phyloP scores from a whole-genome alignment of 2,329 filamentous ascomycete species.

The Clarireedia paspali region DNA sequence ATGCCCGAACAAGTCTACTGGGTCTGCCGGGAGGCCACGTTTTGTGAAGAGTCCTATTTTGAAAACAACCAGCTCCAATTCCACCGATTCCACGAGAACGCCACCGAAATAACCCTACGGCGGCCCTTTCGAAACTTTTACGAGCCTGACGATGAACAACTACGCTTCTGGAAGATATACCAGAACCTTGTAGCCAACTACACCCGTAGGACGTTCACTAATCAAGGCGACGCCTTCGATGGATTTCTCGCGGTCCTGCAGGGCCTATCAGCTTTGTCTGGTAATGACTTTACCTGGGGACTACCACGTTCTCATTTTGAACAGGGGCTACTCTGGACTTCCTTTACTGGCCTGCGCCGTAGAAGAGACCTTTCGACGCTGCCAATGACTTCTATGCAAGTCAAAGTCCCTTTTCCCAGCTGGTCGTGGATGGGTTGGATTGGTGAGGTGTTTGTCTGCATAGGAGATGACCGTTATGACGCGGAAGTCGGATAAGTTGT shows the following conservation, averaged over 20 bases:
- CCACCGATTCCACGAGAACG: not conserved
- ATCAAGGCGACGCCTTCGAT: not conserved
- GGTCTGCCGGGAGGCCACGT: not conserved
- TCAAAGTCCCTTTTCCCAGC: not conserved
- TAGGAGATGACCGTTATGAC: no score
- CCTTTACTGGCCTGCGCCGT: not conserved
- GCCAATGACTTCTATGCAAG: not conserved
- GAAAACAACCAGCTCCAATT: not conserved
- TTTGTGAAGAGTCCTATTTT: not conserved
- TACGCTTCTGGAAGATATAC: not conserved
- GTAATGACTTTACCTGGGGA: not conserved
- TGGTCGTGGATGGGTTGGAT: not conserved
- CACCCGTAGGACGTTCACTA: not conserved
- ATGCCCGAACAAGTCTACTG: not conserved
- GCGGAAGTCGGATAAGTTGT: no score
- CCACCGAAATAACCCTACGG: not conserved
- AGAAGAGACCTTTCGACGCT: not conserved
- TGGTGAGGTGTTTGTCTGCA: no score
- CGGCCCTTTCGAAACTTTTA: not conserved
- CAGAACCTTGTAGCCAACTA: not conserved
- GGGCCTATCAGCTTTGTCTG: not conserved
- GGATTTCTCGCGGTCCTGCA: not conserved
- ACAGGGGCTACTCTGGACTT: not conserved
- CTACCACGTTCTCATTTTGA: not conserved
- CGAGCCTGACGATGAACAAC: not conserved